A percentile compares a stretch with the other conserved stretches of the same genome.
These are phyloP conservation scores for Diaporthe nobilis DNA, from an alignment of 2,329 filamentous ascomycete species.

Conservation along the genomic window DNA sequence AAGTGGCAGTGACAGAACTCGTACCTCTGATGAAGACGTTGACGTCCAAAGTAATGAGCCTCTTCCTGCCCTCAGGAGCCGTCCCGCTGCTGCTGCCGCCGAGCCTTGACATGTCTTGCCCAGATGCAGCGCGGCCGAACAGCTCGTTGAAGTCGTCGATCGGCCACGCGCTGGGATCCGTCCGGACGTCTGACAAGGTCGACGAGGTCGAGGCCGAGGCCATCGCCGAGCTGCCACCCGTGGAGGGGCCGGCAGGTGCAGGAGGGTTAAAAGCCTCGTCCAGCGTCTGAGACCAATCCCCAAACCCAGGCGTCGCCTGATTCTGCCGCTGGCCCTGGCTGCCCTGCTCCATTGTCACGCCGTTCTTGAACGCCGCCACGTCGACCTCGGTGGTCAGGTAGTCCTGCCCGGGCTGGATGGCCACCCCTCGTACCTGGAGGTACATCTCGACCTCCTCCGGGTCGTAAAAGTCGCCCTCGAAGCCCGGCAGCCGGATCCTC, in stretches of 20 bases:
- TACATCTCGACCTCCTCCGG: conserved; percentile 83
- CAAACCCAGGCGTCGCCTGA: background rate
- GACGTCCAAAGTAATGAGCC: conserved; percentile 47
- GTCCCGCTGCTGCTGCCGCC: background rate
- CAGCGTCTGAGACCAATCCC: conserved; percentile 20
- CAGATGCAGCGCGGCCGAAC: background rate
- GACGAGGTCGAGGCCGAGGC: background rate
- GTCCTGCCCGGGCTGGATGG: conserved; percentile 72
- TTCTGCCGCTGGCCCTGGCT: background rate
- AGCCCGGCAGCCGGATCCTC: conserved; percentile 70
- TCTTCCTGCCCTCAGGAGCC: conserved; percentile 26
- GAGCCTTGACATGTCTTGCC: background rate
- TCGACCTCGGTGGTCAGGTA: conserved; percentile 73
- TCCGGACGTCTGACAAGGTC: background rate
- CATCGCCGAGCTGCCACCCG: conserved; percentile 2
- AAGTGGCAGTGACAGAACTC: background rate
- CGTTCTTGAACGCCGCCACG: conserved; percentile 54
- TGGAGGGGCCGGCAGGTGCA: background rate
- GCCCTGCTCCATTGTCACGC: background rate
- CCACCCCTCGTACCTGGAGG: conserved; percentile 73
- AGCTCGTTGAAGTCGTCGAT: background rate
- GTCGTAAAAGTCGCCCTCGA: conserved; percentile 83
- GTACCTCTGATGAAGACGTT: conserved; percentile 47
- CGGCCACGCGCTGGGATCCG: background rate
- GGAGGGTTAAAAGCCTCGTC: conserved; percentile 13